Evolutionary conservation across 2,329 filamentous ascomycete species (phyloP), one percentile per base, ranked within the genome.

Genomic region (Colletotrichum shisoi): DNA sequence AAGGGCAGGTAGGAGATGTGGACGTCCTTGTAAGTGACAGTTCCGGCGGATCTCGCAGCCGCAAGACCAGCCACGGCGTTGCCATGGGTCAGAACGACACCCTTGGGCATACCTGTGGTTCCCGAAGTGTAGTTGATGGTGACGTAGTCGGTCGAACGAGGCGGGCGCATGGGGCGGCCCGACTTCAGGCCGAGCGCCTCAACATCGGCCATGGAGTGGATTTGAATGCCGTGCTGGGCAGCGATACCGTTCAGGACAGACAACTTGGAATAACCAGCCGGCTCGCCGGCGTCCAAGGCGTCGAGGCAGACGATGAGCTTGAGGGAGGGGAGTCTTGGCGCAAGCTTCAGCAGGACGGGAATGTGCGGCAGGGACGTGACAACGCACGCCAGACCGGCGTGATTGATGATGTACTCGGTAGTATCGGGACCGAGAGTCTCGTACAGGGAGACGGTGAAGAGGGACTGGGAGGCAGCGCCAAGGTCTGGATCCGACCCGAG

Each of bases 351-450:
- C 62, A 97, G 85, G 17, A 88, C 87, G 1, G 93, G 89, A 60
- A 97, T 89, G 74, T 97, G 94, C 49, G 88, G 87, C 52, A 97
- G 82, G 34, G 91, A 93, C 66, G 91, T 89, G 70, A 91, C 88
- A 45, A 98, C 87, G 73, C 89, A 92, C 66, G 84, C 79, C 63
- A 98, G 82, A 69, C 89, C 85, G 62, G 93, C 88, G 77, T 98
- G 94, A 79, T 96, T 96, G 81, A 98, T 91, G 78, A 99, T 97
- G 81, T 92, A 98, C 80, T 98, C 93, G 64, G 92, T 94, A 2
- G 94, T 88, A 71, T 97, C 92, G 13, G 94, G 90, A 11, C 94
- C 94, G 5, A 99, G 87, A 13, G 94, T 97, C 79, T 98, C 95
- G 82, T 99, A 99, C 57, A 99, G 89, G 5, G 94, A 97, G 62